Percentiles rank a stretch among this genome's conserved stretches.
Conservation (phyloP, 768 basidiomycete genomes). For the Mycena epipterygia region DNA sequence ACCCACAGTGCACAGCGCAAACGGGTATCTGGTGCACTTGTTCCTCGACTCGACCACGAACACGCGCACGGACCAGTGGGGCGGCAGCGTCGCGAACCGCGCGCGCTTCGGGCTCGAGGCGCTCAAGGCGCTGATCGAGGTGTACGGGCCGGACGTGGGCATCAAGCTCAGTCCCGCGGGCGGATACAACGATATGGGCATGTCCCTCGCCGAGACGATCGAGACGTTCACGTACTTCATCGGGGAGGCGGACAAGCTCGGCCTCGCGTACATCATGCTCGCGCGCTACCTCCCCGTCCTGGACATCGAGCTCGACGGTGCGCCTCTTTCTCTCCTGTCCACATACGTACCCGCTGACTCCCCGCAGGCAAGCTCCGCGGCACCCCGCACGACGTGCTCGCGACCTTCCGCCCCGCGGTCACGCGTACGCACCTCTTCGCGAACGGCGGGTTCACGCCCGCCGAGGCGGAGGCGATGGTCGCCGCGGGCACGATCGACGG, state of each 20-base stretch:
- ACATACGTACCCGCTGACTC: background rate
- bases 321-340: background rate
- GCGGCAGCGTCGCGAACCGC: conserved; percentile 57
- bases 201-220: conserved; percentile 38
- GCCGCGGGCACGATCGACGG: conserved; percentile 51
- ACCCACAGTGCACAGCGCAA: conserved; percentile 37
- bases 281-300: conserved; percentile 40
- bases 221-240: conserved; percentile 39
- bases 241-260: conserved; percentile 29
- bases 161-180: conserved; percentile 42
- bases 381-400: conserved; percentile 34
- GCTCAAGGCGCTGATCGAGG: conserved; percentile 44
- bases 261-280: conserved; percentile 47
- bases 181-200: conserved; percentile 22
- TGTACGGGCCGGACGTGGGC: conserved; percentile 48
- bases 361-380: background rate
- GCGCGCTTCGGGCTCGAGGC: conserved; percentile 52
- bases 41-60: conserved; percentile 51
- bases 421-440: conserved; percentile 48
- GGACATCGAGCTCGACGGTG: conserved; percentile 39
- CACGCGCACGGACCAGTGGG: conserved; percentile 53
- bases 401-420: conserved; percentile 49
- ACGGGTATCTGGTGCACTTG: conserved; percentile 51
- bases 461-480: conserved; percentile 54
- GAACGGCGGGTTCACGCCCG: conserved; percentile 51